phyloP scores from a whole-genome alignment of 2,329 filamentous ascomycete species.

The Didymella lethalis region DNA sequence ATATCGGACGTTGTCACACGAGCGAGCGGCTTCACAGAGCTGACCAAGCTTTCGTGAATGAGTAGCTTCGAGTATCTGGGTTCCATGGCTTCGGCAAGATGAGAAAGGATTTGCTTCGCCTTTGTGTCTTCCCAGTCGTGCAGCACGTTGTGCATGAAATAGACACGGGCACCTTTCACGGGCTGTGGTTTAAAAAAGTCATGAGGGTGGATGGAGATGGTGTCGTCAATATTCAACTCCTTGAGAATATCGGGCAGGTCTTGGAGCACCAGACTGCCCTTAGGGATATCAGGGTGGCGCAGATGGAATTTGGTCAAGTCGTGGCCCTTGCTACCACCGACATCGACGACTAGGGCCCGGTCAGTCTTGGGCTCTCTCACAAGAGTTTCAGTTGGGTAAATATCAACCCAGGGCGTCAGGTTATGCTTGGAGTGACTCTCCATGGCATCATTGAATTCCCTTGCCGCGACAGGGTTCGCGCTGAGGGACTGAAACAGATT shows the following conservation, averaged over 20 bases:
- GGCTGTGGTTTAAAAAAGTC: conserved; percentile 44
- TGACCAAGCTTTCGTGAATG: conserved; percentile 53
- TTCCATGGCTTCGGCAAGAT: conserved; percentile 48
- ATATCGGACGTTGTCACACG: conserved; percentile 46
- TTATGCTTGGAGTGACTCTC: conserved; percentile 23
- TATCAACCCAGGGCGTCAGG: conserved; percentile 24
- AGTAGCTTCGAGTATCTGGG: conserved; percentile 50
- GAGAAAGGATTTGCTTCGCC: conserved; percentile 48
- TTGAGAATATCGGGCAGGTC: conserved; percentile 39
- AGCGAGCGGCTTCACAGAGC: conserved; percentile 46
- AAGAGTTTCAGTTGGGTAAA: conserved; percentile 24
- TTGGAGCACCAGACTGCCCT: conserved; percentile 53
- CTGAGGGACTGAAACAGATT: conserved; percentile 21
- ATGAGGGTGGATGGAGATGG: conserved; percentile 28
- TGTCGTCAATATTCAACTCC: conserved; percentile 26
- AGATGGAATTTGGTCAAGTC: conserved; percentile 42
- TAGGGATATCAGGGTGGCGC: conserved; percentile 29
- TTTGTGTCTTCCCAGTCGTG: conserved; percentile 54
- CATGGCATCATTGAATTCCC: conserved; percentile 22
- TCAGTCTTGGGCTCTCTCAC: conserved; percentile 16
- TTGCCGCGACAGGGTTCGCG: conserved; percentile 19
- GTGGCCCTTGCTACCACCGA: conserved; percentile 55
- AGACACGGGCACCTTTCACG: conserved; percentile 47
- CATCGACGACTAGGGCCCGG: conserved; percentile 51
- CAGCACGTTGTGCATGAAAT: conserved; percentile 53